phyloP scores from a whole-genome alignment of 371 early-diverging fungal species.

The Zancudomyces culisetae region DNA sequence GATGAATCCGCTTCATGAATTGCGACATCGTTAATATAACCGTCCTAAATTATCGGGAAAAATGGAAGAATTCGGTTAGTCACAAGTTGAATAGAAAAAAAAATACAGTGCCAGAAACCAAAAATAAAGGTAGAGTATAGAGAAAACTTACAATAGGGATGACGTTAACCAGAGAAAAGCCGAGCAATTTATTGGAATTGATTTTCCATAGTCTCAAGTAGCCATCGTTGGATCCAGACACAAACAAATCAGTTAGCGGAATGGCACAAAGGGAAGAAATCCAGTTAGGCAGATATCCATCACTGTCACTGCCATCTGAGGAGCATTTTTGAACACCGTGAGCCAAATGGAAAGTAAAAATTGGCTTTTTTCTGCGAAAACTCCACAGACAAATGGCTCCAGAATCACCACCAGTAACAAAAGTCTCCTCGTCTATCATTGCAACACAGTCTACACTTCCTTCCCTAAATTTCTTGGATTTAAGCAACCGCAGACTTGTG shows the following conservation, averaged over 20 bases:
- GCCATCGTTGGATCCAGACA: slow-evolving; percentile 83
- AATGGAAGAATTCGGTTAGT: slow-evolving; percentile 18
- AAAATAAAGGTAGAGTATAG: background rate
- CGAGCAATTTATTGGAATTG: slow-evolving; percentile 33
- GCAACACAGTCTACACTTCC: slow-evolving; percentile 70
- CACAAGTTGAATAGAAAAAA: background rate
- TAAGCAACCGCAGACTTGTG: slow-evolving; percentile 8
- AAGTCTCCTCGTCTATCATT: slow-evolving; percentile 77
- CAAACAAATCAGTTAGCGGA: slow-evolving; percentile 73
- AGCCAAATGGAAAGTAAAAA: slow-evolving; percentile 46
- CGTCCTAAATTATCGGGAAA: slow-evolving; percentile 10
- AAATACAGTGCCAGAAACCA: background rate
- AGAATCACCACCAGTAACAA: slow-evolving; percentile 70
- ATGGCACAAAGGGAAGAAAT: slow-evolving; percentile 67
- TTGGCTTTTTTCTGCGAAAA: slow-evolving; percentile 71
- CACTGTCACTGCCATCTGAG: no score
- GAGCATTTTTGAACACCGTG: slow-evolving; percentile 47
- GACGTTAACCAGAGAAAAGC: slow-evolving; percentile 35
- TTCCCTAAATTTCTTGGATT: slow-evolving; percentile 23
- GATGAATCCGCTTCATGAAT: background rate
- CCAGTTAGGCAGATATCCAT: slow-evolving; percentile 41
- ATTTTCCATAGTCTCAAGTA: slow-evolving; percentile 73
- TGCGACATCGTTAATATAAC: background rate
- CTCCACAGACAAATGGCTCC: slow-evolving; percentile 79
- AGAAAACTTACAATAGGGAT: slow-evolving; percentile 26